Base-by-base conservation (phyloP, 768 basidiomycete genomes). In the Melanogaster broomeanus region DNA sequence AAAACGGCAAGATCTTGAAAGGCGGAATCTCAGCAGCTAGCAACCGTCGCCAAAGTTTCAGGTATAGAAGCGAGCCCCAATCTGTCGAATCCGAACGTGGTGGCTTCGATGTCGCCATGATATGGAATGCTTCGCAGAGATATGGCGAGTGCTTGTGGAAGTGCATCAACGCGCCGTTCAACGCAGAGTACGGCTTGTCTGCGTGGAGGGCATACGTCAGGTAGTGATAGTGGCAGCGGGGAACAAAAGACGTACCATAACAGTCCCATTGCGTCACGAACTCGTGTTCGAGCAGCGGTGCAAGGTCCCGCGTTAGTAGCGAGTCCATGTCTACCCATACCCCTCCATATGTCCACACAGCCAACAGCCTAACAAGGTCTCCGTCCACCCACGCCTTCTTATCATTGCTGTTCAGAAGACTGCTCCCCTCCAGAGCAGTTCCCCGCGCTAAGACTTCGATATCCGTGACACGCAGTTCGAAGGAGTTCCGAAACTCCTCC, bases 241-340 rank as follows among this genome's bases (percentile, higher is more conserved):
- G 11, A 27, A 15, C 15, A 6, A 41, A 12, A 15, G 16, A 49
- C 84, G 38, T 65, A 93, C 95, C 91, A 62, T 98, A 98, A 67
- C 96, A 98, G 65, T 99, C 96, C 96, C 96, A 99, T 62, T 99
- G 94, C 2, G 93, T 96, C 10, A 98, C 92, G 65, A 95, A 99
- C 69, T 99, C 96, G 61, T 92, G 88, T 67, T 97, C 95, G 6
- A 90, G 77, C 49, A 98, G 74, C 9, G 95, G 93, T 3, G 85
- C 76, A 30, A 98, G 72, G 71, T 94, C 90, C 48, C 96, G 76
- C 40, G 93, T 96, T 56, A 98, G 74, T 48, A 98, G 78, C 45
- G 90, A 90, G 69, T 99, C 96, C 93, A 98, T 97, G 66, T 99
- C 96, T 42, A 98, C 78, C 96, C 96, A 98, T 21, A 97, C 83